Base-by-base conservation (phyloP, 2,329 filamentous ascomycete species). In the Aspergillus vadensis region DNA sequence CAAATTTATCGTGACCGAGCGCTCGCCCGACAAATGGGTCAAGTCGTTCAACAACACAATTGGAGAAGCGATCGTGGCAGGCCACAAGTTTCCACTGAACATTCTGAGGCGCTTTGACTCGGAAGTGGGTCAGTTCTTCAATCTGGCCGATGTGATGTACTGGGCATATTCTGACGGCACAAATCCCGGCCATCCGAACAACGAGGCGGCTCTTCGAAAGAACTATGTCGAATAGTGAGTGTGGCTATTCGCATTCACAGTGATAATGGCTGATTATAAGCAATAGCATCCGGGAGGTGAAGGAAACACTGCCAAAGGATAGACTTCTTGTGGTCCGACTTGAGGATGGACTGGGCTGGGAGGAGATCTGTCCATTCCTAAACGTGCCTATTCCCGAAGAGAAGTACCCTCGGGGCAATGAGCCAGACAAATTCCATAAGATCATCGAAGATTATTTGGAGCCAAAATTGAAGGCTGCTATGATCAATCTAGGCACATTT, bases 1-100 rank as follows among this genome's bases (percentile, higher is more conserved):
- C 4, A 70, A 70, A 17, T 70, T 70, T 25, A 70, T 70, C 12
- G 56, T 70, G 7, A 70, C 67, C 0, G 66, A 70, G 43, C 63
- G 69, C 15, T 19, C 43, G 14, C 67, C 69, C 0, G 56, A 65
- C 17, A 68, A 65, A 48, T 70, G 69, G 69, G 66, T 60, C 0
- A 57, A 25, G 14, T 70, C 69, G 0, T 30, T 69, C 38, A 67
- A 70, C 14, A 69, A 68, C 8, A 66, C 67, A 1, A 32, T 61
- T 6, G 67, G 56, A 0, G 48, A 57, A 5, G 51, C 65, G 0
- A 54, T 57, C 1, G n/a, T 15, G 15, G 32, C 58, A 36, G 57
- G 58, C 3, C 12, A 23, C 2, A 36, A 10, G 1, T 69, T 70
- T 14, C 67, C 69, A 3, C 55, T 69, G 5, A 62, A 57, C 8